Conservation (phyloP, 2,329 filamentous ascomycete species). For the Cytospora schulzeri region DNA sequence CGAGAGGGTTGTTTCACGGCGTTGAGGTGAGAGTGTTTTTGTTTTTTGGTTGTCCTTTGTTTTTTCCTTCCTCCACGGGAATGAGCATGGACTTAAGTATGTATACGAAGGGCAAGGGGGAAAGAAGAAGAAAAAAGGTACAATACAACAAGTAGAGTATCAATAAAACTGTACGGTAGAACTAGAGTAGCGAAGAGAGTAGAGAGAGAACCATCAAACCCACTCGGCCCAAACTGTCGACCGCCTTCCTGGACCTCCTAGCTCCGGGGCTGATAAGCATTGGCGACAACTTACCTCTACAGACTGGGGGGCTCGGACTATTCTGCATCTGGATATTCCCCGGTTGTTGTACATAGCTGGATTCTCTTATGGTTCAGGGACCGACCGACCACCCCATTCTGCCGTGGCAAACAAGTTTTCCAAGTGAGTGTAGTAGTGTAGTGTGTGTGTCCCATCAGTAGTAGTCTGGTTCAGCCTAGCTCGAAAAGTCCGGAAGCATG, state of each 20-base stretch:
- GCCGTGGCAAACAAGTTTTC: background rate
- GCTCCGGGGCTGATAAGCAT: conserved; percentile 13
- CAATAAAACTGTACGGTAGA: background rate
- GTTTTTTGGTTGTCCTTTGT: no score
- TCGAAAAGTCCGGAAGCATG: background rate
- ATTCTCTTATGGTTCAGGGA: no score
- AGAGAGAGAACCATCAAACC: background rate
- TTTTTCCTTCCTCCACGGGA: background rate
- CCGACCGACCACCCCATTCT: background rate
- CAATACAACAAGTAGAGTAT: background rate
- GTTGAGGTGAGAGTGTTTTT: no score
- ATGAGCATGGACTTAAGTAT: background rate
- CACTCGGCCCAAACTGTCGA: conserved; percentile 9
- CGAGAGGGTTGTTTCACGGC: background rate
- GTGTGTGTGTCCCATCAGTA: no score
- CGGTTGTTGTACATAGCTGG: no score
- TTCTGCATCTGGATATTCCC: background rate
- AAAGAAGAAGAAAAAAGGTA: no score
- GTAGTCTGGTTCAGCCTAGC: background rate
- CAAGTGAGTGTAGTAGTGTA: no score
- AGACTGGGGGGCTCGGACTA: conserved; percentile 6
- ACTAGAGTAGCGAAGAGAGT: background rate
- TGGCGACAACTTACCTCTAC: background rate
- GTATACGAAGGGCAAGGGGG: no score
- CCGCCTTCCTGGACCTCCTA: conserved; percentile 26